phyloP scores from a whole-genome alignment of 176 grass and related monocot genomes.

The Juncus effusus region DNA sequence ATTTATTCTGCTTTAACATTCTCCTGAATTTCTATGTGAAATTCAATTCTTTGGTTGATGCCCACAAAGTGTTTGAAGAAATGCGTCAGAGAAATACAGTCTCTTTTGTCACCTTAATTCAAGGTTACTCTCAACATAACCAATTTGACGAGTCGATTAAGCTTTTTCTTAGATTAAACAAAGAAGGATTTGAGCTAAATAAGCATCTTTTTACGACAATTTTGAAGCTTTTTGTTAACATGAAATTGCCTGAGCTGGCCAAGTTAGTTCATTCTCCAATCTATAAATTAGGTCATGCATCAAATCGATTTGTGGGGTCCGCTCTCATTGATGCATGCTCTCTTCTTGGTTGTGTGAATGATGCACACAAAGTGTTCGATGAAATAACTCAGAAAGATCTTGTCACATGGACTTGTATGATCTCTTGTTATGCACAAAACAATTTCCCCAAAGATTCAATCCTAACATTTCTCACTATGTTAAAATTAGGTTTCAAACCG shows the following conservation, averaged over 20 bases:
- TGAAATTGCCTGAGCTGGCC: conserved; percentile 20
- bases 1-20: conserved; percentile 32
- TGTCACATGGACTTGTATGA: conserved; percentile 33
- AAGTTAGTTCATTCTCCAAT: conserved; percentile 16
- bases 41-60: conserved; percentile 5
- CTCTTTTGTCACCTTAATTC: conserved; percentile 39
- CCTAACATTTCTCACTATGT: conserved; percentile 24
- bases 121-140: conserved; percentile 1
- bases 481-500: conserved; percentile 17
- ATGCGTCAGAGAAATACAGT: conserved; percentile 32
- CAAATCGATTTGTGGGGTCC: conserved; percentile 24
- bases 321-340: conserved; percentile 30
- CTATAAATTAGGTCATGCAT: conserved; percentile 27
- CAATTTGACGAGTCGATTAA: conserved; percentile 17
- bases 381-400: conserved; percentile 17
- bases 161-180: conserved; percentile 27
- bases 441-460: conserved; percentile 10
- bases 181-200: conserved; percentile 37
- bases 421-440: conserved; percentile 36
- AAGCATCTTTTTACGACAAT: conserved; percentile 27
- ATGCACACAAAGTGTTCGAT: conserved; percentile 19
- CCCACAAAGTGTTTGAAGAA: conserved; percentile 29
- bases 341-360: conserved; percentile 1
- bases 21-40: conserved; percentile 37
- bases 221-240: conserved; percentile 22